Evolutionary conservation across 768 basidiomycete genomes (phyloP), one percentile per base, ranked within the genome.

Genomic region (Pisolithus orientalis): DNA sequence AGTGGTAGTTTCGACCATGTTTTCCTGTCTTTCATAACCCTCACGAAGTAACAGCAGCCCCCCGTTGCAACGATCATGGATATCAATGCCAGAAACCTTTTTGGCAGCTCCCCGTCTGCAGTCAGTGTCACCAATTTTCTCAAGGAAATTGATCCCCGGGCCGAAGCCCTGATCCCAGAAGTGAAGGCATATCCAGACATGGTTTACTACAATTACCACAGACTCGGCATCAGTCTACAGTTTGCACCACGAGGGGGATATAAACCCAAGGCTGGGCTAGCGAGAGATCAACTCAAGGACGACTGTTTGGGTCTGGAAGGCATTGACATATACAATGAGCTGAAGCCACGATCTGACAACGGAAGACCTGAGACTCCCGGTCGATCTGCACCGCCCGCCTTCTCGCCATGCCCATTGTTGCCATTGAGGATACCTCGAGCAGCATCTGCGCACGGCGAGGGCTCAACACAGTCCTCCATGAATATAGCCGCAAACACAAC

Each of bases 151-250:
- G 59, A 70, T 6, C 38, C 59, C 7, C 53, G 70, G 1, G 44
- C 54, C n/a, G 39, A 65, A 14, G 49, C 55, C 17, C 57, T 62
- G 46, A 43, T 44, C 11, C 84, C 89, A 31, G 80, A 89, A 59
- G 70, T 92, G 67, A 92, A 90, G 65, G 73, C 82, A 0, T 94
- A 90, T 65, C 65, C 89, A 28, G 91, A 96, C 65, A 79, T 80
- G 7, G 82, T 92, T 57, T 98, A 94, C 73, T 80, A 90, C 72
- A 94, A 90, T 66, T 94, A 91, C 71, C 78, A 76, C 62, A 31
- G 75, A 1, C 75, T 94, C 29, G 94, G 94, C 10, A 61, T 95
- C 60, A 94, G 92, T 57, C 70, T 96, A 44, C 80, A 87, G 59
- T 94, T 87, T 72, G 57, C 75, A 24, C 90, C 91, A 5, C 68